Percentiles rank a stretch among this genome's conserved stretches.
phyloP scores from a whole-genome alignment of 2,329 filamentous ascomycete species.

The Paecilomyces sp. region DNA sequence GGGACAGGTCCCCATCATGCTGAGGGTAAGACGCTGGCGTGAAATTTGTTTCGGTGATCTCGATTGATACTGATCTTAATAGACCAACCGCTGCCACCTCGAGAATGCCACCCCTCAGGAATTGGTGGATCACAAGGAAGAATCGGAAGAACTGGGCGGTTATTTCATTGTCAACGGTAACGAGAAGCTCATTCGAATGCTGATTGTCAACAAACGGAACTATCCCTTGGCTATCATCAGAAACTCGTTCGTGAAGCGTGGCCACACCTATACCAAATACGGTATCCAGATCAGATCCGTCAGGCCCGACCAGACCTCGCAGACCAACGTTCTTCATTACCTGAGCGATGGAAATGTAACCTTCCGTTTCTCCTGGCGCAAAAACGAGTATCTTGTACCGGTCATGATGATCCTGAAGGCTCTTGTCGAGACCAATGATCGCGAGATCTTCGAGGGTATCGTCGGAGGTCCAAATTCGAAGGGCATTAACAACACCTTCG shows the following conservation, averaged over 20 bases:
- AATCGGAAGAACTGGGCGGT: conserved; percentile 90
- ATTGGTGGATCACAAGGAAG: conserved; percentile 82
- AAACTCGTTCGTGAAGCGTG: conserved; percentile 81
- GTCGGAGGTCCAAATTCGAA: conserved; percentile 71
- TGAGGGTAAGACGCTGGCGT: conserved; percentile 53
- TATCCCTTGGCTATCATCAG: conserved; percentile 92
- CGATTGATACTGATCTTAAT: not conserved
- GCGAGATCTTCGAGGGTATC: conserved; percentile 91
- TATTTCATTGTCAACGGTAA: conserved; percentile 98
- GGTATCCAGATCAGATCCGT: conserved; percentile 90
- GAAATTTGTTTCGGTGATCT: not conserved
- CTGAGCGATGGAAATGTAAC: conserved; percentile 92
- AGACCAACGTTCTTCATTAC: conserved; percentile 96
- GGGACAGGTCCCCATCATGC: conserved; percentile 86
- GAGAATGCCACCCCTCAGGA: conserved; percentile 75
- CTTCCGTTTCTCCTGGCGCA: conserved; percentile 95
- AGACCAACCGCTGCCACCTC: conserved; percentile 88
- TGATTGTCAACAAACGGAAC: conserved; percentile 85
- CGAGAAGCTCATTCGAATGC: conserved; percentile 90
- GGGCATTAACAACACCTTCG: conserved; percentile 78
- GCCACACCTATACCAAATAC: conserved; percentile 77
- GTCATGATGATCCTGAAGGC: conserved; percentile 97
- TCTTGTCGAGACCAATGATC: conserved; percentile 88
- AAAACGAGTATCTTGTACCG: conserved; percentile 93
- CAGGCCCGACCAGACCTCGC: conserved; percentile 93